These are phyloP conservation scores for Cercospora nicotianae DNA, from an alignment of 2,329 filamentous ascomycete species.

Conservation along the genomic window DNA sequence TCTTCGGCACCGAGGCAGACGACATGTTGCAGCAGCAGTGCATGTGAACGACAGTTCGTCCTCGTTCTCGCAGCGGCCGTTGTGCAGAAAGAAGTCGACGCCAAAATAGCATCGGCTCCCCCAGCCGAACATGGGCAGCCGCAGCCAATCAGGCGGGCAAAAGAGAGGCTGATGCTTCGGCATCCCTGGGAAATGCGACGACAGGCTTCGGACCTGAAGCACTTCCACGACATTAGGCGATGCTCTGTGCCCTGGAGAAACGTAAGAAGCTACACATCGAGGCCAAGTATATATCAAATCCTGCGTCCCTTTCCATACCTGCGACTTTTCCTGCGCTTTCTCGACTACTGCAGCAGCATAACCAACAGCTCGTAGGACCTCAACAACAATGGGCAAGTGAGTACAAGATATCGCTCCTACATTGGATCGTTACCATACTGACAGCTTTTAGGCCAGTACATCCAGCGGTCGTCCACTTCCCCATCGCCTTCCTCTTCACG, in stretches of 20 bases:
- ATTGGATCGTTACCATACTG: background rate
- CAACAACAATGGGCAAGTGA: constrained; percentile 24
- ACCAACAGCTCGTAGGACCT: background rate
- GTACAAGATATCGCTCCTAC: background rate
- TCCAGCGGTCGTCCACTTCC: constrained; percentile 51
- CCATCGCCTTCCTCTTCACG: constrained; percentile 48
- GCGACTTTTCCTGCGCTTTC: background rate
- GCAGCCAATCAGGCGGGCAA: constrained; percentile 2
- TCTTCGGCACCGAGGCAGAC: constrained; percentile 6
- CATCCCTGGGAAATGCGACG: constrained; percentile 5
- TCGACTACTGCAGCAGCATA: background rate
- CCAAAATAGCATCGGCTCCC: background rate
- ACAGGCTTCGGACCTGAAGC: constrained; percentile 15
- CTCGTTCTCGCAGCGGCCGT: constrained; percentile 2
- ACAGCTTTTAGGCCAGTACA: constrained; percentile 43
- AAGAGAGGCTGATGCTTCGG: constrained; percentile 10
- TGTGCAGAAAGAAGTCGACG: background rate
- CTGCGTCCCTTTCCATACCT: background rate
- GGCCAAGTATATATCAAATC: constrained; percentile 10
- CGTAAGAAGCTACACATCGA: constrained; percentile 5
- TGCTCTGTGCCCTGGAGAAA: background rate
- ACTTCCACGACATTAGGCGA: constrained; percentile 4
- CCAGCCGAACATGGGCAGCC: constrained; percentile 1
- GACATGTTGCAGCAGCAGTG: background rate
- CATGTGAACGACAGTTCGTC: background rate